phyloP scores from a whole-genome alignment of 495 filamentous ascomycete genomes.

The Xylaria intraflava region DNA sequence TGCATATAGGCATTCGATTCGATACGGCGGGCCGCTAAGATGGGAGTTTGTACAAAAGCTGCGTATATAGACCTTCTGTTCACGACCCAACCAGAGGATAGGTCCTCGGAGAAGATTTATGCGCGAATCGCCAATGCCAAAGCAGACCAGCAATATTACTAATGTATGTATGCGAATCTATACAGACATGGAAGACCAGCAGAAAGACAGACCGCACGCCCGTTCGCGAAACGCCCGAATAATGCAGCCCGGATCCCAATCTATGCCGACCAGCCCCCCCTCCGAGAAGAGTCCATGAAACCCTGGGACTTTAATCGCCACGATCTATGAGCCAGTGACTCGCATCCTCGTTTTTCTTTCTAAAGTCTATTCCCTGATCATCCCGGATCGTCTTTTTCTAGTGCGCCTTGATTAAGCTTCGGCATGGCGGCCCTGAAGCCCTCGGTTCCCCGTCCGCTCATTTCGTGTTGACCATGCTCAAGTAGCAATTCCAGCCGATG shows the following conservation, averaged over 20 bases:
- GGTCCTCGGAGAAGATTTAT: not conserved
- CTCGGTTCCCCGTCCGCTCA: not conserved
- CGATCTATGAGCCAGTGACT: not conserved
- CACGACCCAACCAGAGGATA: not conserved
- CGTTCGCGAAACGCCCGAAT: constrained; percentile 5
- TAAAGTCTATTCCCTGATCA: not conserved
- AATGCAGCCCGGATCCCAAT: constrained; percentile 5
- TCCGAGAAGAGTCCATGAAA: not conserved
- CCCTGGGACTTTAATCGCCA: not conserved
- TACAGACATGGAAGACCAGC: constrained; percentile 4
- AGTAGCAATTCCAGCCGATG: constrained; percentile 91
- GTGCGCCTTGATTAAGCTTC: not conserved
- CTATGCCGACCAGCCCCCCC: not conserved
- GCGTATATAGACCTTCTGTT: not conserved
- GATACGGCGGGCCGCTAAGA: not conserved
- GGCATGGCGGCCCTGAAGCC: not conserved
- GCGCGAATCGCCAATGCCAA: not conserved
- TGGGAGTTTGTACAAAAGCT: not conserved
- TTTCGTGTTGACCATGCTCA: constrained; percentile 50
- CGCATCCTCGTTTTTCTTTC: not conserved
- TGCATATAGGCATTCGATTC: not conserved
- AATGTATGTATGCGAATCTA: constrained; percentile 1
- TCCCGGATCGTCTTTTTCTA: not conserved
- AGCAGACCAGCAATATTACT: not conserved
- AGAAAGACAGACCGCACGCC: constrained; percentile 1